A percentile compares a stretch with the other conserved stretches of the same genome.
phyloP scores from a whole-genome alignment of 495 filamentous ascomycete species.

The Penicillium longicatenatum region DNA sequence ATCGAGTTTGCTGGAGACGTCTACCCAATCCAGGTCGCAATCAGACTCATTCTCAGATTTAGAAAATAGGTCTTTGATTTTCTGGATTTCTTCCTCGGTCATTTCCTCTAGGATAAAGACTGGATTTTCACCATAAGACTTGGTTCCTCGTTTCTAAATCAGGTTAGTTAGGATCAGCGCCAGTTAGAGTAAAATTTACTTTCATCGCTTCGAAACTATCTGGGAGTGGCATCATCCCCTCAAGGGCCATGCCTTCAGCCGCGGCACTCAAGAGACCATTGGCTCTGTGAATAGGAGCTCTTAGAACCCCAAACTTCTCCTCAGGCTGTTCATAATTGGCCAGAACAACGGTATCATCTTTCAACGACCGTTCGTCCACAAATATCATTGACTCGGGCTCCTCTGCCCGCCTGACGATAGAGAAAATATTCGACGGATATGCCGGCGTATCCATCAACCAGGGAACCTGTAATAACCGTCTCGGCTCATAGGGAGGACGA shows the following conservation, averaged over 20 bases:
- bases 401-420: conserved; percentile 1
- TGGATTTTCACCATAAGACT: not conserved
- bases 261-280: conserved; percentile 6
- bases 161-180: not conserved
- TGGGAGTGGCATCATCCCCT: not conserved
- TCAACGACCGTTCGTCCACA: not conserved
- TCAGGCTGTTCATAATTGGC: not conserved
- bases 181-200: not conserved
- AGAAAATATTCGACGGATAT: not conserved
- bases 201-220: not conserved
- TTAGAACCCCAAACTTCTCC: not conserved
- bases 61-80: not conserved
- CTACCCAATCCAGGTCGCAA: not conserved
- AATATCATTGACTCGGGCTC: not conserved
- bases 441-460: conserved; percentile 8
- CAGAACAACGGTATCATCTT: not conserved
- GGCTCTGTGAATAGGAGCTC: conserved; percentile 3
- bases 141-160: not conserved
- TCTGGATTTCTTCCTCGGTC: conserved; percentile 5
- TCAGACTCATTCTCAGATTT: not conserved
- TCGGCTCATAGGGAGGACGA: conserved; percentile 5
- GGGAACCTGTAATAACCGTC: conserved; percentile 9
- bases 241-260: not conserved
- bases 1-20: conserved; percentile 4
- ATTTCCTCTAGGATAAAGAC: conserved; percentile 6